Evolutionary conservation across 2,329 filamentous ascomycete genomes (phyloP), one percentile per base, ranked within the genome.

Genomic region (Sarocladium oryzae): DNA sequence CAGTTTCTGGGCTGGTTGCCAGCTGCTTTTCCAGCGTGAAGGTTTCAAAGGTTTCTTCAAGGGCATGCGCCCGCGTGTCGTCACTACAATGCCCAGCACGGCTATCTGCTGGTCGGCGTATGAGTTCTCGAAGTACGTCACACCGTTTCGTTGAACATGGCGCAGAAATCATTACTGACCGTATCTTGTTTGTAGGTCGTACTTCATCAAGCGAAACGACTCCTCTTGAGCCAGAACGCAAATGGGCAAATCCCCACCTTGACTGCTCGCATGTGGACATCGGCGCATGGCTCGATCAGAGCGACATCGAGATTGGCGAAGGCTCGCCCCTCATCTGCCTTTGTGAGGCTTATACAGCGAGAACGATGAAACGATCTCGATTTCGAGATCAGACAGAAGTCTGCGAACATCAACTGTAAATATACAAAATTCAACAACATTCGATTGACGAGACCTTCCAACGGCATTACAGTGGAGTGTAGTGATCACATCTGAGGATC

Each of bases 11-110:
- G 84, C 88, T 40, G 91, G 90, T 7, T 92, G 89, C 56, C 77
- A 78, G 56, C 83, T 96, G 53, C 84, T 96, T 56, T 87, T 90
- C 67, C 80, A 82, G 60, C 83, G 91, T 63, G 92, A 95, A 65
- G 93, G 93, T 32, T 77, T 87, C 61, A 76, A 75, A 52, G 93
- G 93, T 3, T 99, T 97, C 71, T 91, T 96, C 73, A 91, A 95
- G 65, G 93, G 93, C 38, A 81, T 96, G 65, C 85, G 88, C 60
- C 93, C 93, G 43, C 80, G 93, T 62, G 86, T 99, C 45, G 84
- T 99, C 56, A 96, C 91, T 10, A 96, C 93, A 1, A 97, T 97
- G 87, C 93, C 93, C 18, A 96, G 91, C 72, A 99, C 93, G 30
- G 93, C 93, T n/a, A 99, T 99, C 64, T 99, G 93, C 77, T 99